phyloP scores from a whole-genome alignment of 2,329 filamentous ascomycete genomes.

The Aspergillus hiratsukae region DNA sequence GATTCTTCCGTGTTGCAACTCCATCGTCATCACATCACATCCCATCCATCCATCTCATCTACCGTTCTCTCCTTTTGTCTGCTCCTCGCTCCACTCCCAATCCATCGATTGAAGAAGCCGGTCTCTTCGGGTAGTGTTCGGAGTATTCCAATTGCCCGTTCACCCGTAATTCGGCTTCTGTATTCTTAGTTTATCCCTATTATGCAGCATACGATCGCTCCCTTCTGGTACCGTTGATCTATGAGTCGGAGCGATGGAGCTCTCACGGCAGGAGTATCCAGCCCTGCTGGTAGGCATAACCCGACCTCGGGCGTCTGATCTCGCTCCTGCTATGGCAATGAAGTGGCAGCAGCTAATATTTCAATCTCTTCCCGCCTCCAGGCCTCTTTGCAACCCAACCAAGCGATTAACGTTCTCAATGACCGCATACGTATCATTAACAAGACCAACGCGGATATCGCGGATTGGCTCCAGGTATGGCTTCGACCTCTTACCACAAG shows the following conservation, averaged over 20 bases:
- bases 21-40: constrained; percentile 12
- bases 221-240: constrained; percentile 17
- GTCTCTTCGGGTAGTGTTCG: background rate
- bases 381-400: constrained; percentile 74
- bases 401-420: constrained; percentile 76
- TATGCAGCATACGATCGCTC: constrained; percentile 29
- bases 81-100: background rate
- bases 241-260: constrained; percentile 55
- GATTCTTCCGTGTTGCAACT: constrained; percentile 6
- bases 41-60: constrained; percentile 14
- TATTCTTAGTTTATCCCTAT: constrained; percentile 19
- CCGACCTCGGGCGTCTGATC: background rate
- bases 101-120: constrained; percentile 12
- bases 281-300: constrained; percentile 73
- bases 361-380: constrained; percentile 36
- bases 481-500: constrained; percentile 6
- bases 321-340: background rate
- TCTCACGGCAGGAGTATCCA: constrained; percentile 86
- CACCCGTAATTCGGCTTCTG: constrained; percentile 19
- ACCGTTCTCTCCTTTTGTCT: constrained; percentile 5
- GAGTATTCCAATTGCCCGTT: constrained; percentile 8
- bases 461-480: constrained; percentile 91
- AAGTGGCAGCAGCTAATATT: background rate
- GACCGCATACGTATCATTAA: constrained; percentile 84
- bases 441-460: constrained; percentile 83